Evolutionary conservation across 2,329 filamentous ascomycete species (phyloP).

Genomic region (Paecilomyces sp.): DNA sequence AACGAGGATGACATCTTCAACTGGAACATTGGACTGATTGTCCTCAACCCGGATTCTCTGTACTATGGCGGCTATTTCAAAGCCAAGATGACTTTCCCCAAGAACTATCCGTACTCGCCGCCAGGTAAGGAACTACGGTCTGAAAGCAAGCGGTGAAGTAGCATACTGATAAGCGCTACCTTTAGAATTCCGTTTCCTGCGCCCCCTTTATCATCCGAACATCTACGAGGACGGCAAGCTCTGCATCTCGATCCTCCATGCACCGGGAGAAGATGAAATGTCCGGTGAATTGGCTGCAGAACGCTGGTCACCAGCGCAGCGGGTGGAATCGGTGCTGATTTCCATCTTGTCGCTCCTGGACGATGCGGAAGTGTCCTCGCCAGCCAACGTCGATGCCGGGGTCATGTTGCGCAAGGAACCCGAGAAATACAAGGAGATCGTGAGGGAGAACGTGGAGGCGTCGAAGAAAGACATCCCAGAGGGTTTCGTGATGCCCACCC

Average conservation of each 20-base stretch:
- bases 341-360: conserved; percentile 88
- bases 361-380: conserved; percentile 86
- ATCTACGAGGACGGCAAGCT: conserved; percentile 84
- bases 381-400: conserved; percentile 89
- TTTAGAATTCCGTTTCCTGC: conserved; percentile 71
- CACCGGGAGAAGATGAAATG: conserved; percentile 84
- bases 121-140: conserved; percentile 45
- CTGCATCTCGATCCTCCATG: conserved; percentile 94
- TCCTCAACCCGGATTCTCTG: conserved; percentile 83
- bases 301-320: conserved; percentile 89
- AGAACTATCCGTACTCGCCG: conserved; percentile 83
- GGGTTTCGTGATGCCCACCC: conserved; percentile 75
- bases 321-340: conserved; percentile 88
- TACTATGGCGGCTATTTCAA: conserved; percentile 93
- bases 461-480: conserved; percentile 74
- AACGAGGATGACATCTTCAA: conserved; percentile 76
- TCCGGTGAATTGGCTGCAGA: conserved; percentile 86
- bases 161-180: neutral
- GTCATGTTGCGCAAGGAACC: conserved; percentile 74
- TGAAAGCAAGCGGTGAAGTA: neutral
- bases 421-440: conserved; percentile 61
- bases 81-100: conserved; percentile 78
- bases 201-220: conserved; percentile 83
- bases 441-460: conserved; percentile 61
- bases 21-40: conserved; percentile 84